A percentile compares a stretch with the other conserved stretches of the same genome.
These are phyloP conservation scores for Trichosanthes truncata DNA, from an alignment of 306 rosid genomes.

Conservation along the genomic window DNA sequence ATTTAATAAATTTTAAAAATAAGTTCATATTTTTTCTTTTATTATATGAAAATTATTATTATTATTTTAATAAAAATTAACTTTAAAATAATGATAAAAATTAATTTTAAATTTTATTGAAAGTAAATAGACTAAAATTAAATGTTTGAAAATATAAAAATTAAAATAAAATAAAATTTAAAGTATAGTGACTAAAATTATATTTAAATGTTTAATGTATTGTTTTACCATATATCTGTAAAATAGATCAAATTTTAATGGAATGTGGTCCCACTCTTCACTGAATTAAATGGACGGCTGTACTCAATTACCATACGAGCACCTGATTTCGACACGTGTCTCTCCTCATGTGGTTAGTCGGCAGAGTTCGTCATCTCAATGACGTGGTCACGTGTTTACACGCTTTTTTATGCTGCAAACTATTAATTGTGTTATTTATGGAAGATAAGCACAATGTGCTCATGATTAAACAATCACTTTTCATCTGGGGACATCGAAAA, in stretches of 20 bases:
- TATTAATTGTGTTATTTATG: neutral
- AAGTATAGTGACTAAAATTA: no score
- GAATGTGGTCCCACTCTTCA: neutral
- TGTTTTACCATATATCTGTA: neutral
- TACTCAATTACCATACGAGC: neutral
- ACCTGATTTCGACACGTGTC: neutral
- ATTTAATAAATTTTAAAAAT: no score
- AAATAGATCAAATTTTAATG: neutral
- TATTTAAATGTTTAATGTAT: neutral
- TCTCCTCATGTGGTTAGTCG: neutral
- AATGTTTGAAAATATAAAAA: no score
- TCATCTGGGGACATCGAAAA: no score
- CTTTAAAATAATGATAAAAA: no score
- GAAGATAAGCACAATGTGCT: neutral
- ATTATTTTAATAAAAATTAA: no score
- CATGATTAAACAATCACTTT: neutral
- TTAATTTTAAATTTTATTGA: no score
- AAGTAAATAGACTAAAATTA: no score
- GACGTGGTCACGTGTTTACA: neutral
- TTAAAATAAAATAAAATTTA: no score
- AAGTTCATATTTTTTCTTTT: no score
- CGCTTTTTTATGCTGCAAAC: neutral
- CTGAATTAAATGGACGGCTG: neutral
- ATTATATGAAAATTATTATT: no score
- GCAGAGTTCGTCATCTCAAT: neutral